These are phyloP conservation scores for Glaciozyma antarctica DNA, from an alignment of 768 basidiomycete genomes.

Conservation along the genomic window DNA sequence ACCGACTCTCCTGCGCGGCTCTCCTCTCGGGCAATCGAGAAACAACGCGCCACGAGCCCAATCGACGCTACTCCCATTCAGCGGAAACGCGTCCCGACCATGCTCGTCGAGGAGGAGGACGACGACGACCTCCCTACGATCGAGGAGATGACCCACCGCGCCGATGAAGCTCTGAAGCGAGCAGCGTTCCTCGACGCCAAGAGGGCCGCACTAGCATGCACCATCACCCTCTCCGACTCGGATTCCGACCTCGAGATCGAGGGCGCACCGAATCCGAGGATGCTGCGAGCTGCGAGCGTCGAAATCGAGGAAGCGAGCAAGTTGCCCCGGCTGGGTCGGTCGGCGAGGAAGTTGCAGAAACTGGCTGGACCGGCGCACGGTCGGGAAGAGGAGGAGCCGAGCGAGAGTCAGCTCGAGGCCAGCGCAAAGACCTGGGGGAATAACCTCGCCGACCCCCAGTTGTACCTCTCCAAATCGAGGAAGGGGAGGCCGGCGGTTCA, in stretches of 20 bases:
- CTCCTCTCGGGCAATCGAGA: constrained; percentile 5
- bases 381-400: constrained; percentile 4
- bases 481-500: too few relatives aligned
- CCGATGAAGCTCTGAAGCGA: background rate
- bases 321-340: background rate
- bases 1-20: background rate
- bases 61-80: constrained; percentile 4
- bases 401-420: constrained; percentile 17
- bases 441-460: constrained; percentile 4
- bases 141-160: background rate
- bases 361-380: background rate
- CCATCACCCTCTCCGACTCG: constrained; percentile 1
- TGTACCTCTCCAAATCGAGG: too few relatives aligned
- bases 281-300: background rate
- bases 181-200: background rate
- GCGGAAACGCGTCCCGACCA: background rate
- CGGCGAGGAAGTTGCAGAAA: background rate
- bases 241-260: constrained; percentile 26
- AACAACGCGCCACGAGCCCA: constrained; percentile 13
- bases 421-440: constrained; percentile 14
- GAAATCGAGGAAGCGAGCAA: too few relatives aligned
- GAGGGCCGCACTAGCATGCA: background rate
- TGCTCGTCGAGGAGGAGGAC: background rate
- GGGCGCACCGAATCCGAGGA: background rate
- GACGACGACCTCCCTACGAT: constrained; percentile 10